A percentile compares a stretch with the other conserved stretches of the same genome.
Evolutionary conservation across 2,329 filamentous ascomycete genomes (phyloP).

Genomic region (Annulohypoxylon truncatum): DNA sequence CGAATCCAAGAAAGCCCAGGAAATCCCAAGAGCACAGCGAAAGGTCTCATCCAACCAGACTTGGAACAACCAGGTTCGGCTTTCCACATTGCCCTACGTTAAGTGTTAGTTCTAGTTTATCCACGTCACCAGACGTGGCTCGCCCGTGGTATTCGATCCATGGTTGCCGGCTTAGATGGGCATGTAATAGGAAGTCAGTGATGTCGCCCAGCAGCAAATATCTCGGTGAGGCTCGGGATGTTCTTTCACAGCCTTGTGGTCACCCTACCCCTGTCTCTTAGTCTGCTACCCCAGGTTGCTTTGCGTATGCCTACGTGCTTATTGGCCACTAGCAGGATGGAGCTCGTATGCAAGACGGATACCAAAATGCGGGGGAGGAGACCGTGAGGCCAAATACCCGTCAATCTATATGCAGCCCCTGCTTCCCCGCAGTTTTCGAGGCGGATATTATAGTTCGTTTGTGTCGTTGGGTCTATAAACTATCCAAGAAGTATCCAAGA

Average conservation of each 20-base stretch:
- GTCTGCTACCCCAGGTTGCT: constrained; percentile 16
- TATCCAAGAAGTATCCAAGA: constrained; percentile 18
- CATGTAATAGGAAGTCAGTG: neutral
- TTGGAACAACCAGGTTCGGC: constrained; percentile 25
- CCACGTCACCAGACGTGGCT: constrained; percentile 21
- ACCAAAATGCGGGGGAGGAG: constrained; percentile 47
- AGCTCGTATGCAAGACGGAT: constrained; percentile 35
- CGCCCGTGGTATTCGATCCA: constrained; percentile 9
- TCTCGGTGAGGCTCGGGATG: constrained; percentile 49
- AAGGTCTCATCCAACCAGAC: constrained; percentile 29
- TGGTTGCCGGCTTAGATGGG: neutral
- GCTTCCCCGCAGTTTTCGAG: constrained; percentile 43
- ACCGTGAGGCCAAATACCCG: constrained; percentile 38
- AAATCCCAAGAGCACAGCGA: constrained; percentile 8
- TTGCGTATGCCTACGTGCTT: constrained; percentile 13
- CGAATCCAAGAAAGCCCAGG: constrained; percentile 14
- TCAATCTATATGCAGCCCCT: constrained; percentile 31
- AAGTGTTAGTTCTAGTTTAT: constrained; percentile 8
- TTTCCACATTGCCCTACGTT: constrained; percentile 11
- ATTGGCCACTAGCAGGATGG: constrained; percentile 38
- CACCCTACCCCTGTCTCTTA: constrained; percentile 35
- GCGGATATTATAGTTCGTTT: constrained; percentile 36
- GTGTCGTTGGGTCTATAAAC: constrained; percentile 19
- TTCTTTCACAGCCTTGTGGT: constrained; percentile 42
- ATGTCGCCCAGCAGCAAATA: constrained; percentile 27